Evolutionary conservation across 345 rosid species (phyloP).

Genomic region (Eucalyptus fibrosa): DNA sequence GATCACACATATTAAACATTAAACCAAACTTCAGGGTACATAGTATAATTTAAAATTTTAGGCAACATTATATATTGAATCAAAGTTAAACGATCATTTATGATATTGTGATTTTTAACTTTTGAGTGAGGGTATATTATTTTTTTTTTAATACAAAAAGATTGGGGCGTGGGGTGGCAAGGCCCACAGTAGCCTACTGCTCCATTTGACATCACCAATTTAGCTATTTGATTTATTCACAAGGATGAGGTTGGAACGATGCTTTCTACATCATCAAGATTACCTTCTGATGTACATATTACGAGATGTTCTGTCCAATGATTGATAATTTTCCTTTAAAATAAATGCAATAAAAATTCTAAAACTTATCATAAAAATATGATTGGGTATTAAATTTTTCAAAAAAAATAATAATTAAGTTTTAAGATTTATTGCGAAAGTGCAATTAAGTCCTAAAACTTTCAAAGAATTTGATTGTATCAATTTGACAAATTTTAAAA

Average conservation of each 20-base stretch:
- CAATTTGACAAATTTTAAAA: too few relatives aligned
- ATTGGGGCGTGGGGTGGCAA: not conserved
- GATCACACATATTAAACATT: not conserved
- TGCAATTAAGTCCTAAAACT: fast-evolving
- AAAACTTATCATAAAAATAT: too few relatives aligned
- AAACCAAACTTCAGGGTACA: not conserved
- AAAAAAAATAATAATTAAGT: too few relatives aligned
- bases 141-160: not conserved
- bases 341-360: too few relatives aligned
- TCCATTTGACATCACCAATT: not conserved
- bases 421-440: fast-evolving
- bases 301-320: not conserved
- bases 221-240: not conserved
- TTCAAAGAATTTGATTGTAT: fast-evolving
- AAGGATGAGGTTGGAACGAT: not conserved
- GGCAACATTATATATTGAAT: fast-evolving
- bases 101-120: not conserved
- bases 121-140: not conserved
- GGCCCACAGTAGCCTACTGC: not conserved
- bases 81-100: not conserved
- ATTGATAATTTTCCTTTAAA: not conserved
- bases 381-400: fast-evolving
- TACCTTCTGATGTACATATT: not conserved
- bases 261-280: not conserved
- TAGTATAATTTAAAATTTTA: fast-evolving